A percentile compares a stretch with the other conserved stretches of the same genome.
Conservation (phyloP, 1,284 basidiomycete genomes). For the Heterobasidion parviporum region DNA sequence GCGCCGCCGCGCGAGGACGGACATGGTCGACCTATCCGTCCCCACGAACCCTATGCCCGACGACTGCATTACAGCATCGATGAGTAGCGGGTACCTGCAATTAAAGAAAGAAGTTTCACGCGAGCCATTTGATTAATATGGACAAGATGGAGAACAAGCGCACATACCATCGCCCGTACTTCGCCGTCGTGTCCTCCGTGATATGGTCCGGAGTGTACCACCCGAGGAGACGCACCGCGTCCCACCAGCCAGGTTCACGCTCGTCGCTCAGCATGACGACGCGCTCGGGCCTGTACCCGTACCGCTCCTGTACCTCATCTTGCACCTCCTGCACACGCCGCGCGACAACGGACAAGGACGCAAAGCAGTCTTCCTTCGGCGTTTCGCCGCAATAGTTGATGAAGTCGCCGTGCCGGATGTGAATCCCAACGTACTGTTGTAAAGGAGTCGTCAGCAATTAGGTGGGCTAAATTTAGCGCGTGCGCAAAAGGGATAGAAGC, state of each 20-base stretch:
- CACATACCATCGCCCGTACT: conserved; percentile 51
- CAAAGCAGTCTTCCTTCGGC: conserved; percentile 48
- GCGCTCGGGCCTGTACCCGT: conserved; percentile 39
- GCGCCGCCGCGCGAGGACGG: conserved; percentile 49
- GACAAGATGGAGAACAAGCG: neutral
- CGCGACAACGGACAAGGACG: conserved; percentile 47
- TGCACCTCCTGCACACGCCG: conserved; percentile 57
- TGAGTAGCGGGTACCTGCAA: conserved; percentile 53
- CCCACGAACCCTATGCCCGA: conserved; percentile 60
- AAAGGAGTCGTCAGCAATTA: neutral
- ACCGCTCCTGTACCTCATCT: conserved; percentile 38
- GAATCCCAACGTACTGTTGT: conserved; percentile 51
- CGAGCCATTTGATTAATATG: neutral
- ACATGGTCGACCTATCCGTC: conserved; percentile 63
- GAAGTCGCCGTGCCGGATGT: conserved; percentile 61
- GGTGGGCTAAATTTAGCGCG: too few relatives aligned
- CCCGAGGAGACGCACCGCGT: conserved; percentile 44
- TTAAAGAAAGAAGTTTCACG: neutral
- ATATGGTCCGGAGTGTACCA: conserved; percentile 53
- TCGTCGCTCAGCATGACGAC: conserved; percentile 74
- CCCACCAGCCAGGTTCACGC: conserved; percentile 56
- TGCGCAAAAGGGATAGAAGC: neutral
- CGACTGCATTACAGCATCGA: conserved; percentile 66
- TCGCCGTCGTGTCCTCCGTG: conserved; percentile 34
- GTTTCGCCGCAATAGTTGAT: conserved; percentile 35